Percentiles rank a stretch among this genome's conserved stretches.
These are phyloP conservation scores for Candida germanica DNA, from an alignment of 805 yeast species.

Conservation along the genomic window DNA sequence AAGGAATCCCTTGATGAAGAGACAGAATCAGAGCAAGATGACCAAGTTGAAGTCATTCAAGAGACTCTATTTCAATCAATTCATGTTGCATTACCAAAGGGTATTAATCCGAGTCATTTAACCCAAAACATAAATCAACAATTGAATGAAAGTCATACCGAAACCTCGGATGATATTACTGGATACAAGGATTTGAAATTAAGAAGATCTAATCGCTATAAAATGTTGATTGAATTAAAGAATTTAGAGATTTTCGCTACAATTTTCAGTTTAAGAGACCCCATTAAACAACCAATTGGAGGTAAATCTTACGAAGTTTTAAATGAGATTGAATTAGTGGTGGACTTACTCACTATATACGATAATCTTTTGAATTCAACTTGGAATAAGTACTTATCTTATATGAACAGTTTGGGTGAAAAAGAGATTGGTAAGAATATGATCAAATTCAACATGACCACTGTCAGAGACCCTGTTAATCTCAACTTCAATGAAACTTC, in stretches of 20 bases:
- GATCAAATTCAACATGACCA: conserved; percentile 50
- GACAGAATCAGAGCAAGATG: conserved; percentile 12
- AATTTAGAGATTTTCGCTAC: conserved; percentile 49
- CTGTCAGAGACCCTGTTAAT: conserved; percentile 60
- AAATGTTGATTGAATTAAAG: conserved; percentile 52
- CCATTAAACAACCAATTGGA: conserved; percentile 34
- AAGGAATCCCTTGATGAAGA: conserved; percentile 9
- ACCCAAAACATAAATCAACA: conserved; percentile 52
- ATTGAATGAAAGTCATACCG: conserved; percentile 22
- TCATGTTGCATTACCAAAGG: conserved; percentile 57
- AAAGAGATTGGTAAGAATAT: conserved; percentile 68
- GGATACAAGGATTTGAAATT: conserved; percentile 48
- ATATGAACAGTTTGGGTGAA: conserved; percentile 65
- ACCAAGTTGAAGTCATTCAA: conserved; percentile 36
- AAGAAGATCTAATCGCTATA: conserved; percentile 62
- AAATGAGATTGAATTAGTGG: conserved; percentile 43
- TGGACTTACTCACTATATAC: conserved; percentile 12
- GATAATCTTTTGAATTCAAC: conserved; percentile 76
- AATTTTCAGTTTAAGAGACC: conserved; percentile 48
- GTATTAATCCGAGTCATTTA: conserved; percentile 43
- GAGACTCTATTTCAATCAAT: conserved; percentile 79
- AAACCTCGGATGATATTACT: conserved; percentile 8
- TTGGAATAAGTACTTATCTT: conserved; percentile 81
- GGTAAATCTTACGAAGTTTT: conserved; percentile 40
- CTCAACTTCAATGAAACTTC: conserved; percentile 69